Evolutionary conservation across 306 rosid genomes (phyloP), one percentile per base, ranked within the genome.

Genomic region (Luffa acutangula): DNA sequence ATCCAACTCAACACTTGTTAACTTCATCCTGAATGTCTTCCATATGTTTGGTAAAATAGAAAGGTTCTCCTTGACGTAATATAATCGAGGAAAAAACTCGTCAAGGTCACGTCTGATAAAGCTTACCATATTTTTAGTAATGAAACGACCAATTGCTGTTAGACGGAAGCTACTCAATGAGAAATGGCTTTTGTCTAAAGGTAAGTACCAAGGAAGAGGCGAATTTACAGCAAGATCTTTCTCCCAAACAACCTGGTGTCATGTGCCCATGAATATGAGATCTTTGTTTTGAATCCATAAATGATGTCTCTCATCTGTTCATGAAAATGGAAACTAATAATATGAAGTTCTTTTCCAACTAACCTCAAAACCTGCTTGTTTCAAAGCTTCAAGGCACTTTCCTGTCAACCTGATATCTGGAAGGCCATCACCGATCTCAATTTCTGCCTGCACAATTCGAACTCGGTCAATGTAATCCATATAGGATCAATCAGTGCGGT

Each of bases 331-430:
- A 66, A 34, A 84, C 67, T 76, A 81, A 59, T 41, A 18, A 7
- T 20, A 78, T 25, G 60, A 42, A 43, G 57, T 77, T 51, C 4
- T 60, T 65, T 42, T 21, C 75, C 36, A 65, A 79, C 92, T 75
- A 76, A 95, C 99, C 99, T 95, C 97, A 89, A 95, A 95, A 75
- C 97, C 94, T 17, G 99, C 97, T 91, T 90, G 93, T 81, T 89
- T 89, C 54, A 95, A 85, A 84, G 99, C 97, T 87, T 90, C 96
- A 75, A 93, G 85, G 85, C 99, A 95, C 85, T 93, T 88, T 48
- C 87, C 75, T 13, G 96, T 95, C 91, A 79, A 84, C 81, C 99
- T 88, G 86, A 95, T 93, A 80, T 95, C 97, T 2, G 99, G 99
- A 64, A 95, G 97, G 49, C 99, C 99, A 81, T 95, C 93, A 37